These are phyloP conservation scores for Colletotrichum musae DNA, from an alignment of 2,329 filamentous ascomycete species.

Conservation along the genomic window DNA sequence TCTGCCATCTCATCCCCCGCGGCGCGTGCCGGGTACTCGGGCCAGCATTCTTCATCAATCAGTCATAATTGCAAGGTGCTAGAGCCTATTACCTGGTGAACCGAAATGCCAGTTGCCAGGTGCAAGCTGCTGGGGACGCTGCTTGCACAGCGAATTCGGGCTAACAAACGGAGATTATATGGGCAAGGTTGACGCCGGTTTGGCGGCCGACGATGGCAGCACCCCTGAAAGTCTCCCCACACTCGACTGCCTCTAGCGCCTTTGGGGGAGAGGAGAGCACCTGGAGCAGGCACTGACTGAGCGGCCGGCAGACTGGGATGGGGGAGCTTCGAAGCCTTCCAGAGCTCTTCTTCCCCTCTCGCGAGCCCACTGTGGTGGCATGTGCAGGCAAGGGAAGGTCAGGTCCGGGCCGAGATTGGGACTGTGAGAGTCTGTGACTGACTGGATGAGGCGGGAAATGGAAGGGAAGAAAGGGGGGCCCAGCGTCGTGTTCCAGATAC, in stretches of 20 bases:
- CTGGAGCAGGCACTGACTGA: background rate
- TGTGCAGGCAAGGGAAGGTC: too few species aligned
- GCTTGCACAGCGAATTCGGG: slow-evolving; percentile 2
- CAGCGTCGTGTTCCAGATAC: slow-evolving; percentile 32
- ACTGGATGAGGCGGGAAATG: slow-evolving; percentile 8
- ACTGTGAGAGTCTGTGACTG: too few species aligned
- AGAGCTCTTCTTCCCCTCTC: slow-evolving; percentile 29
- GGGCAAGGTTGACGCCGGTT: slow-evolving; percentile 13
- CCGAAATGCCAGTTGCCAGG: background rate
- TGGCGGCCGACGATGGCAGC: slow-evolving; percentile 3
- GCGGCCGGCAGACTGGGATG: slow-evolving; percentile 19
- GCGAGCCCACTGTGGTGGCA: background rate
- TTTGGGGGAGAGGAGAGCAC: slow-evolving; percentile 4
- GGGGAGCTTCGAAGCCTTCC: slow-evolving; percentile 13
- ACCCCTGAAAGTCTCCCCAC: slow-evolving; percentile 30
- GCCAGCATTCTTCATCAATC: background rate
- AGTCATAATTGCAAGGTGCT: background rate
- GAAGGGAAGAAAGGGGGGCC: slow-evolving; percentile 14
- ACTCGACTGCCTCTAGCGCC: slow-evolving; percentile 24
- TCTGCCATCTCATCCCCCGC: background rate
- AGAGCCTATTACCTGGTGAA: background rate
- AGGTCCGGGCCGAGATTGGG: slow-evolving; percentile 17
- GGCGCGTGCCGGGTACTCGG: slow-evolving; percentile 11
- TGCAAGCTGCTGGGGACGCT: background rate
- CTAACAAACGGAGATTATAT: slow-evolving; percentile 4